These are phyloP conservation scores for Cutaneotrichosporon daszewskae DNA, from an alignment of 1,284 basidiomycete genomes.

Conservation along the genomic window DNA sequence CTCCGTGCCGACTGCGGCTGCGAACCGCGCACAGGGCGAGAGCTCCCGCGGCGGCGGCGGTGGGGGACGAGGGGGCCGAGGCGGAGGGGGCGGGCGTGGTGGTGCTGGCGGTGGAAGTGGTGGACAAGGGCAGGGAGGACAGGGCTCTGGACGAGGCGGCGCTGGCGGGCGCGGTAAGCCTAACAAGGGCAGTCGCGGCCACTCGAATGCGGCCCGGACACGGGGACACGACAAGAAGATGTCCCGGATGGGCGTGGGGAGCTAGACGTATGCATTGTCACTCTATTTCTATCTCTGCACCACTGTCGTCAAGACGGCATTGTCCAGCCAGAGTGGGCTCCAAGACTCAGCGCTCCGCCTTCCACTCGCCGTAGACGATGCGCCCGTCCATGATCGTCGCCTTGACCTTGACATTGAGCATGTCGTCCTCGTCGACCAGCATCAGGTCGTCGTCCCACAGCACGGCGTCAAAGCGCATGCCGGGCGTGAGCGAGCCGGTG, in stretches of 20 bases:
- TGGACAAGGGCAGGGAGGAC: constrained; percentile 19
- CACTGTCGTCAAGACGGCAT: too few relatives aligned
- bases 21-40: background rate
- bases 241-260: constrained; percentile 38
- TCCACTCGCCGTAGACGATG: constrained; percentile 52
- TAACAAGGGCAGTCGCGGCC: constrained; percentile 43
- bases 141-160: constrained; percentile 28
- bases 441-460: constrained; percentile 74
- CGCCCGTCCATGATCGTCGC: constrained; percentile 74
- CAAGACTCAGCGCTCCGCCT: background rate
- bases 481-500: constrained; percentile 60
- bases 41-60: background rate
- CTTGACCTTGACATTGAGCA: constrained; percentile 65
- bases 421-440: constrained; percentile 57
- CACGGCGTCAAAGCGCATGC: constrained; percentile 81
- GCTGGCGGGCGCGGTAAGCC: constrained; percentile 27
- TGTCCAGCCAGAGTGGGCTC: too few relatives aligned
- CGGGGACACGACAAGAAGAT: constrained; percentile 48
- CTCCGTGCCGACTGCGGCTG: background rate
- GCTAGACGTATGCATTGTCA: background rate
- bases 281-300: background rate
- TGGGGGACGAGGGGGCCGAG: constrained; percentile 4
- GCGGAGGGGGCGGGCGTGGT: constrained; percentile 10
- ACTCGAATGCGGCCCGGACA: constrained; percentile 45
- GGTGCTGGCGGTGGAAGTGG: constrained; percentile 15